Evolutionary conservation across 2,329 filamentous ascomycete species (phyloP).

Genomic region (Botrytis byssoidea): DNA sequence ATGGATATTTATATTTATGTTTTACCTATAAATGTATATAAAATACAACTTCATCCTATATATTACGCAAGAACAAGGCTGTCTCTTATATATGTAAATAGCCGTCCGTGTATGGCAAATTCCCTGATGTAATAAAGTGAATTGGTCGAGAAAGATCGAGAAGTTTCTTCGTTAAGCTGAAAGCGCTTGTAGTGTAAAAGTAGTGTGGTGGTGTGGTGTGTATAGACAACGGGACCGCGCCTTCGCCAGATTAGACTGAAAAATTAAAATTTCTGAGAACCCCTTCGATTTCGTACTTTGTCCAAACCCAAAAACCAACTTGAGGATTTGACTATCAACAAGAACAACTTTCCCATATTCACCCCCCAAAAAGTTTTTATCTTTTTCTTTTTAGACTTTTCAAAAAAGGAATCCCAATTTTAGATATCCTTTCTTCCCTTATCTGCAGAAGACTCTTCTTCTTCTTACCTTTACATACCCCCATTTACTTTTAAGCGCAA

Average conservation of each 20-base stretch:
- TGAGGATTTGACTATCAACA: neutral
- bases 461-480: neutral
- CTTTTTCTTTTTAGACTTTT: constrained; percentile 4
- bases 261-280: constrained; percentile 8
- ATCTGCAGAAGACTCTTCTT: neutral
- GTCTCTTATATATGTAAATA: neutral
- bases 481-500: constrained; percentile 12
- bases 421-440: constrained; percentile 6
- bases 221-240: constrained; percentile 9
- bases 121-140: neutral
- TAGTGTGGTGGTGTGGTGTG: neutral
- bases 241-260: constrained; percentile 14
- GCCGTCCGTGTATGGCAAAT: neutral
- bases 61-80: neutral
- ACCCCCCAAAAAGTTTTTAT: neutral
- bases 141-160: constrained; percentile 19
- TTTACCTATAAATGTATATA: no score
- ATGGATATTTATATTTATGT: neutral
- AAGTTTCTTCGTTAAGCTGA: constrained; percentile 16
- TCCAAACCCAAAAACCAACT: no score
- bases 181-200: constrained; percentile 3
- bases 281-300: neutral
- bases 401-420: neutral
- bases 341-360: neutral
- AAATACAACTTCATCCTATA: neutral